Base-by-base conservation (phyloP, 2,329 filamentous ascomycete genomes). In the Hirsutella thompsonii region DNA sequence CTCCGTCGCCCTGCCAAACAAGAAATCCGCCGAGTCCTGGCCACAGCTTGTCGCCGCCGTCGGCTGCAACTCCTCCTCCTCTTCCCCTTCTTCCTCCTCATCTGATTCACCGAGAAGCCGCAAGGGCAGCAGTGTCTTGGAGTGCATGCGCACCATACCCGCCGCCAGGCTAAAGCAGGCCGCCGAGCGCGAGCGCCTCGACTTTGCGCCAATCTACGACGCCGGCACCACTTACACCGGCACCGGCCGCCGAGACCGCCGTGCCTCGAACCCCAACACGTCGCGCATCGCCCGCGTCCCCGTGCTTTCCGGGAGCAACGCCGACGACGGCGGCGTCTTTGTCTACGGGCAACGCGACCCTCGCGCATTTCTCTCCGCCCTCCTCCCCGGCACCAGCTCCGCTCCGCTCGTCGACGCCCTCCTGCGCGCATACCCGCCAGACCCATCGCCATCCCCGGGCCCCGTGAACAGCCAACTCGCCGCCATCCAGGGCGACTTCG, bases 101-200 rank as follows among this genome's bases (percentile, higher is more conserved):
- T n/a, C n/a, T n/a, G n/a, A n/a, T n/a, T n/a, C n/a, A n/a, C n/a
- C n/a, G n/a, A n/a, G n/a, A n/a, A n/a, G n/a, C n/a, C 23, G 23
- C 23, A 11, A 26, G 6, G 23, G 23, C 23, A 18, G 41, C 0
- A 36, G 37, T 0, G 34, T 38, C 3, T 37, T 58, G 3, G 33
- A 45, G 8, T 58, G 55, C 26, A 46, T 58, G 41, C 50, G 54
- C 6, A n/a, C 39, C 2, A 4, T 54, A 0, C 48, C 54, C 0
- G 47, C 48, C 1, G 9, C 14, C 0, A 18, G 45, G 14, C 43
- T 58, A 3, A 47, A 49, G 10, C 38, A 45, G 0, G 38, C 48
- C 4, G 38, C 49, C 0, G 49, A 54, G 11, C 38, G 43, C 8
- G 40, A 46, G 1, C 23, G 21, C 20, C 51, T 58, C 2, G 13